Evolutionary conservation across 1,284 basidiomycete genomes (phyloP), one percentile per base, ranked within the genome.

Genomic region (Naganishia cerealis): DNA sequence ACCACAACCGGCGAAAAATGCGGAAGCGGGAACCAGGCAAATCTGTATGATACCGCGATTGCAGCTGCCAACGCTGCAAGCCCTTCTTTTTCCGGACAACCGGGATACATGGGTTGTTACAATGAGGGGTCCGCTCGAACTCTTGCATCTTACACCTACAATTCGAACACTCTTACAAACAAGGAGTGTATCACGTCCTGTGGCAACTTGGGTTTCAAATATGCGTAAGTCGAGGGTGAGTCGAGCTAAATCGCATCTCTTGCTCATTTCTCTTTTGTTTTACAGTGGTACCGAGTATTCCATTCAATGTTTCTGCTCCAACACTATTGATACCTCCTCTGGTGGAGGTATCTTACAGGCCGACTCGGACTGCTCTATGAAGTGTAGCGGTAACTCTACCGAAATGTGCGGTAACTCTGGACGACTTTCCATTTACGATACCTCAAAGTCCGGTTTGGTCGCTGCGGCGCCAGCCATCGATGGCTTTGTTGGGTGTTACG

Each of bases 351-450:
- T 63, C 52, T 42, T 63, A 38, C 39, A 40, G 59, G 66, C 65
- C 54, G 65, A 58, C 0, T 26, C 69, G 2, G 50, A 57, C 16
- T 70, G 69, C 57, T 15, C 46, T 3, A 55, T 56, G 43, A 39
- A 69, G 18, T 79, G 78, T 61, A 72, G 74, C 1, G 78, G 78
- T 26, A 73, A 76, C 62, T 58, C 70, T n/a, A 62, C 69, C 5
- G 58, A 75, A 48, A 74, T 65, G 5, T 78, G 77, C 66, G 77
- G 77, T 36, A 73, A 67, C 9, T 43, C 39, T n/a, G 71, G 72
- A 56, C 56, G 69, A 33, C 67, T 71, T 57, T 70, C 72, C 50
- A 57, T 77, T 26, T 74, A 66, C 68, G 73, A 75, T 66, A 70
- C 72, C 29, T 69, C 73, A n/a, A 66, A 52, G 46, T 54, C 63